Conservation (phyloP, 2,329 filamentous ascomycete genomes). For the Myotisia sp. region DNA sequence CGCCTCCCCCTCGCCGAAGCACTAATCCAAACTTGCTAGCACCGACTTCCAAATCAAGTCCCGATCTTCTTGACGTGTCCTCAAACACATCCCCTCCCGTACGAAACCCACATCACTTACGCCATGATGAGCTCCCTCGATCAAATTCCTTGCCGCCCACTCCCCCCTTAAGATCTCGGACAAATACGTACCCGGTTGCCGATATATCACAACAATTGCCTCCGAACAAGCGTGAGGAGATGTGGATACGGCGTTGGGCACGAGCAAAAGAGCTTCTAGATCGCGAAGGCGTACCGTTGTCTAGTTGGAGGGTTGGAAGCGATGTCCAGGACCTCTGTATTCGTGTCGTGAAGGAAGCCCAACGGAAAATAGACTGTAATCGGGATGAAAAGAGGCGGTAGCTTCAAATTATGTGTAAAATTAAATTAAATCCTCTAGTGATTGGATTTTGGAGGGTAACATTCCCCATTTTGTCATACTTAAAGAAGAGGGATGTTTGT, state of each 20-base stretch:
- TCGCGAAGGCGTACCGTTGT: slow-evolving; percentile 29
- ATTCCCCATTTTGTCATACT: too few relatives aligned
- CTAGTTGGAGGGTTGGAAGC: slow-evolving; percentile 33
- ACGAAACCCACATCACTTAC: slow-evolving; percentile 3
- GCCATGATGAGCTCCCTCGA: slow-evolving; percentile 12
- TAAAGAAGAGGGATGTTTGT: too few relatives aligned
- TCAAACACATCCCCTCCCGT: slow-evolving; percentile 4
- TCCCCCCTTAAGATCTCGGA: slow-evolving; percentile 1
- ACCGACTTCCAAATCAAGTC: slow-evolving; percentile 8
- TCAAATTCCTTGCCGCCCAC: slow-evolving; percentile 17
- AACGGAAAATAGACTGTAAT: slow-evolving; percentile 16
- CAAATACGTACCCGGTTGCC: slow-evolving; percentile 6
- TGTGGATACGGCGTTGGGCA: slow-evolving; percentile 36
- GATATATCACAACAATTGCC: slow-evolving; percentile 3
- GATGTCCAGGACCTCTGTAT: slow-evolving; percentile 33
- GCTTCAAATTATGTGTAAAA: too few relatives aligned
- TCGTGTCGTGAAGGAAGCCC: slow-evolving; percentile 29
- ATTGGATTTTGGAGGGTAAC: too few relatives aligned
- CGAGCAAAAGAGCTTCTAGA: slow-evolving; percentile 31
- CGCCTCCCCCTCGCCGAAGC: slow-evolving; percentile 13
- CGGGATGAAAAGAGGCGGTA: too few relatives aligned
- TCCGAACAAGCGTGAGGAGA: slow-evolving; percentile 35
- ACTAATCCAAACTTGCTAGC: not conserved
- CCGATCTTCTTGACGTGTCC: not conserved
- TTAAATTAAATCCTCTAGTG: too few relatives aligned